phyloP scores from a whole-genome alignment of 164 flowering plant genomes.

The Dillenia suffruticosa region DNA sequence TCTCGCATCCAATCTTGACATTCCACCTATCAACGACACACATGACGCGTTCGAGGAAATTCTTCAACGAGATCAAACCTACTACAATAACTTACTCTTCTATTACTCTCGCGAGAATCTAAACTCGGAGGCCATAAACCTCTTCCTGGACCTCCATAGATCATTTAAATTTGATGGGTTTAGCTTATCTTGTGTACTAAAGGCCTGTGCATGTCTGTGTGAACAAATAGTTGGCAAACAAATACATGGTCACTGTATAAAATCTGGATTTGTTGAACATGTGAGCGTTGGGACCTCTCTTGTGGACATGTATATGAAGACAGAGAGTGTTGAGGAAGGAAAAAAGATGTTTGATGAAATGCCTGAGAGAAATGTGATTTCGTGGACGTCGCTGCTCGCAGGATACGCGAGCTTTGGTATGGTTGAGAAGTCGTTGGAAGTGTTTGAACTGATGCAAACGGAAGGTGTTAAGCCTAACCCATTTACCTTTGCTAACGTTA shows the following conservation, averaged over 20 bases:
- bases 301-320: conserved; percentile 81
- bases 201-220: conserved; percentile 48
- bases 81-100: conserved; percentile 40
- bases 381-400: conserved; percentile 82
- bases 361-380: conserved; percentile 69
- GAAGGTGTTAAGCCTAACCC: conserved; percentile 68
- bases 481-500: conserved; percentile 58
- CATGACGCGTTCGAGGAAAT: conserved; percentile 42
- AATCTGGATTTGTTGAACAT: conserved; percentile 49
- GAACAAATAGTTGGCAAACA: conserved; percentile 48
- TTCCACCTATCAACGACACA: conserved; percentile 7
- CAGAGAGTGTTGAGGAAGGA: conserved; percentile 39
- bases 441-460: conserved; percentile 43
- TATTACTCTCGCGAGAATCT: conserved; percentile 37
- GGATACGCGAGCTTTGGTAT: conserved; percentile 57
- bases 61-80: conserved; percentile 20
- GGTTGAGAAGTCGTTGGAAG: conserved; percentile 28
- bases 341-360: conserved; percentile 55
- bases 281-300: conserved; percentile 81
- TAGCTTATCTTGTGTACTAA: conserved; percentile 54
- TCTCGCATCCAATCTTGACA: neutral
- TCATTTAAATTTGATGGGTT: conserved; percentile 40
- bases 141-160: conserved; percentile 35
- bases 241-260: conserved; percentile 52
- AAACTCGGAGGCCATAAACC: conserved; percentile 41